Evolutionary conservation across 139 green algal species (phyloP), one percentile per base, ranked within the genome.

Genomic region (Chlamydomonas sp.): DNA sequence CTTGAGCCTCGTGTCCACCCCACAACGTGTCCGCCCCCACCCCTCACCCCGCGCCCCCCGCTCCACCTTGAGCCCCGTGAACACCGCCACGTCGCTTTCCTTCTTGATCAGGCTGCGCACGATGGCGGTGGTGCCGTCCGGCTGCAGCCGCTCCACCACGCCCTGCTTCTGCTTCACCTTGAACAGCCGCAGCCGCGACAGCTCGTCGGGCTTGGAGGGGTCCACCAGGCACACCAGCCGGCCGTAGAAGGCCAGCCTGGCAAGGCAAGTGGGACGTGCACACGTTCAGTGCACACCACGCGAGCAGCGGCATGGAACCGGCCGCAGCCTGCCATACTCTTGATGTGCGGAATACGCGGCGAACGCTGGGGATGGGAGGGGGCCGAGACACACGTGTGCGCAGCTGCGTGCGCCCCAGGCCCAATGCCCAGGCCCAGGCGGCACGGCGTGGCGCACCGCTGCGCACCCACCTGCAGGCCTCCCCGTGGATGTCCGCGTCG

Each of bases 41-140:
- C 68, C 8, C 14, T 4, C 8, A 7, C 73, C 31, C 73, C 73
- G n/a, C 0, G 31, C 15, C 15, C 18, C 12, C 15, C 0, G 3
- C 3, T 81, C 77, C 49, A 96, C 94, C 85, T 93, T 90, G 81
- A 97, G 94, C 64, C 94, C 94, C 68, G 93, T 63, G 66, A 99
- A 99, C 8, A 92, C 66, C 0, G 89, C 84, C 31, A 99, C 89
- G 86, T 99, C 96, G 9, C 95, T 98, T 58, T 99, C 97, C 84
- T 98, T 98, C 85, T 98, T 98, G 87, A 99, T 99, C 87, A 99
- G 93, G 8, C 94, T 93, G 58, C 92, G 92, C 83, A 96, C 96
- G 49, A 99, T 93, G 12, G 95, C 96, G 8, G 91, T 96, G 58
- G 76, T 77, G 18, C 93, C 93, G 69, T 97, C 95, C 1, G 93